Evolutionary conservation across 2,329 filamentous ascomycete species (phyloP).

Genomic region (Aspergillus aculeatus): DNA sequence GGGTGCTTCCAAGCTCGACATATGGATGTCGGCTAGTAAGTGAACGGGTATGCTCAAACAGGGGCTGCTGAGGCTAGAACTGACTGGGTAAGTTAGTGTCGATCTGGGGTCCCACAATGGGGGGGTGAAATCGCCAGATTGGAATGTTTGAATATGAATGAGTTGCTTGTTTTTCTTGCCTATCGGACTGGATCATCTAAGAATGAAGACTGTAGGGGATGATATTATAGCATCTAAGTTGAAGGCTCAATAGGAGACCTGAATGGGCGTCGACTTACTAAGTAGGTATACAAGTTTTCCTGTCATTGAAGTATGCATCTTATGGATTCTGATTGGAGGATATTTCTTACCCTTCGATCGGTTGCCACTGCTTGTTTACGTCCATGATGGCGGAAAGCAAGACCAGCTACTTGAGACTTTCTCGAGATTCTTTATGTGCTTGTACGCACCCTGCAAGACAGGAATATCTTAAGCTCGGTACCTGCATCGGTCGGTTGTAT

Average conservation of each 20-base stretch:
- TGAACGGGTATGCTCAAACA: not conserved
- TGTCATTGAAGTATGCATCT: too few species aligned
- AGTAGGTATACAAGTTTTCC: too few species aligned
- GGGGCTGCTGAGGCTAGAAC: not conserved
- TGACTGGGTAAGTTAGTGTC: not conserved
- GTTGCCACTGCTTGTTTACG: too few species aligned
- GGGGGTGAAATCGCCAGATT: not conserved
- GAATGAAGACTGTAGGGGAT: not conserved
- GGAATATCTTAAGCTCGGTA: not conserved
- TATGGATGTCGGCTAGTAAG: not conserved
- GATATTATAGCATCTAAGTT: too few species aligned
- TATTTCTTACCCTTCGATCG: too few species aligned
- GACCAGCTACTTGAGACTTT: too few species aligned
- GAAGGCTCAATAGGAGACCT: too few species aligned
- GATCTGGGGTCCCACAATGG: not conserved
- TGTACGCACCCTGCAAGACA: not conserved
- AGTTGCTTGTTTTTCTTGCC: not conserved
- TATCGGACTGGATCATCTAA: not conserved
- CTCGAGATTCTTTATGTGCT: too few species aligned
- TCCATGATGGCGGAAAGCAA: too few species aligned
- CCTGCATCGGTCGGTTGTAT: not conserved
- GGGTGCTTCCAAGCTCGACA: not conserved
- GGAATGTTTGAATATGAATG: not conserved
- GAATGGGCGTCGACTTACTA: too few species aligned
- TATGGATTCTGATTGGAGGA: too few species aligned